These are phyloP conservation scores for Epichloe sp. DNA, from an alignment of 2,329 filamentous ascomycete species.

Conservation along the genomic window DNA sequence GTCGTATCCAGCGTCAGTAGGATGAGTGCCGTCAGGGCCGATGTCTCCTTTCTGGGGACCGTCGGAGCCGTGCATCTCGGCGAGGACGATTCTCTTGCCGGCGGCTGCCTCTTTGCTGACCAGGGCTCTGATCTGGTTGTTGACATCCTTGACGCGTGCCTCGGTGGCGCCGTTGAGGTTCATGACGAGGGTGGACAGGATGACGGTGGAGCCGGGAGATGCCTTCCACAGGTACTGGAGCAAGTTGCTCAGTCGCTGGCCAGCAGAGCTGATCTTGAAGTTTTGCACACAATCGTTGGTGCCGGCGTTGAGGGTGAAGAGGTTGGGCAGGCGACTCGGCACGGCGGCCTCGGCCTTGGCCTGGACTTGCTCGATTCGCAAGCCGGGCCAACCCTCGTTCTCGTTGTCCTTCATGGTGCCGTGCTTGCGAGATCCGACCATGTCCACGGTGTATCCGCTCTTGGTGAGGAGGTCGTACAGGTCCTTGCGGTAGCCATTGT, in stretches of 20 bases:
- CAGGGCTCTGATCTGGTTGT: constrained; percentile 19
- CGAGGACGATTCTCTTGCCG: constrained; percentile 23
- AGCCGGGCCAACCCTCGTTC: constrained; percentile 31
- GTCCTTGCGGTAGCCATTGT: constrained; percentile 26
- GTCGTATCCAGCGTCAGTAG: constrained; percentile 23
- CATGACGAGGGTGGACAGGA: constrained; percentile 26
- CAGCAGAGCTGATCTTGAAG: constrained; percentile 17
- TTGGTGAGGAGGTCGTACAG: constrained; percentile 19
- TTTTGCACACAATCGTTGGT: constrained; percentile 29
- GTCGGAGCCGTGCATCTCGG: constrained; percentile 24
- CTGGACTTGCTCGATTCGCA: constrained; percentile 26
- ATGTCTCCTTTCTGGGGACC: constrained; percentile 20
- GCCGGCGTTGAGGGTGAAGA: constrained; percentile 29
- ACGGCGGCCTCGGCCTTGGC: constrained; percentile 20
- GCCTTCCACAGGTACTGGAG: constrained; percentile 20
- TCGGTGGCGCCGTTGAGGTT: constrained; percentile 17
- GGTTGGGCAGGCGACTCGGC: constrained; percentile 21
- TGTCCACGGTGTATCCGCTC: constrained; percentile 18
- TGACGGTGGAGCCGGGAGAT: constrained; percentile 20
- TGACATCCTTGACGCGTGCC: constrained; percentile 18
- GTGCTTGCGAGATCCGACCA: constrained; percentile 18
- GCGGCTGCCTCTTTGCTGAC: constrained; percentile 13
- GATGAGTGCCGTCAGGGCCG: constrained; percentile 25
- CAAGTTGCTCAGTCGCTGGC: constrained; percentile 21
- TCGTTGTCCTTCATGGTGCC: constrained; percentile 29